Evolutionary conservation across 2,329 filamentous ascomycete species (phyloP).

Genomic region (Metarhizium guizhouense): DNA sequence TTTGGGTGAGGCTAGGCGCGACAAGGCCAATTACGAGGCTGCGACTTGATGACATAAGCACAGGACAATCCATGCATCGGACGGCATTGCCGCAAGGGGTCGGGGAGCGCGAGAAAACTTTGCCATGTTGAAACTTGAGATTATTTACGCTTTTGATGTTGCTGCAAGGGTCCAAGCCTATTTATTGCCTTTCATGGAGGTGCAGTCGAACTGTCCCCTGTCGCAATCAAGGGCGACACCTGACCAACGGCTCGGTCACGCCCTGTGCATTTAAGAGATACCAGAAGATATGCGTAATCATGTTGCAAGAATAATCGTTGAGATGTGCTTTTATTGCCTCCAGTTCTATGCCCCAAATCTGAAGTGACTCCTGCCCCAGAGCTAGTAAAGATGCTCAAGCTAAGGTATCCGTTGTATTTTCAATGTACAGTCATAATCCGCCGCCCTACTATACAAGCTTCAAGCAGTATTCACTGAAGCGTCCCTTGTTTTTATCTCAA

Average conservation of each 20-base stretch:
- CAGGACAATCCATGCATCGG: background rate
- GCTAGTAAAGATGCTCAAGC: background rate
- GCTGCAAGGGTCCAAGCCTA: background rate
- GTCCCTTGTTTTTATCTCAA: background rate
- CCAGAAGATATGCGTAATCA: background rate
- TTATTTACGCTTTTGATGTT: no score
- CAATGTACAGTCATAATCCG: slow-evolving; percentile 1
- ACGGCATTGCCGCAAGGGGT: no score
- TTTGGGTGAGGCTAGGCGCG: background rate
- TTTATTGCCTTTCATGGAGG: background rate
- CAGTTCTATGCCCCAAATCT: background rate
- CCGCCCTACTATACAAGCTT: slow-evolving; percentile 6
- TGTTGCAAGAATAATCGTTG: background rate
- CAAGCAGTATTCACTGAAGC: background rate
- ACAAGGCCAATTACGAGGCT: slow-evolving; percentile 3
- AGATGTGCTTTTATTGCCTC: background rate
- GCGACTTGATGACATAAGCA: slow-evolving; percentile 5
- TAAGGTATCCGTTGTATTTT: background rate
- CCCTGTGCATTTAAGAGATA: background rate
- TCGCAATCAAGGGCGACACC: background rate
- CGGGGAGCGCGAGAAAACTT: no score
- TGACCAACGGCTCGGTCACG: background rate
- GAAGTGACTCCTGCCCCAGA: background rate
- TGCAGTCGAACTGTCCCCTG: background rate
- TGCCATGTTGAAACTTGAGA: no score